Conservation (phyloP, 495 filamentous ascomycete genomes). For the Penicillium canescens region DNA sequence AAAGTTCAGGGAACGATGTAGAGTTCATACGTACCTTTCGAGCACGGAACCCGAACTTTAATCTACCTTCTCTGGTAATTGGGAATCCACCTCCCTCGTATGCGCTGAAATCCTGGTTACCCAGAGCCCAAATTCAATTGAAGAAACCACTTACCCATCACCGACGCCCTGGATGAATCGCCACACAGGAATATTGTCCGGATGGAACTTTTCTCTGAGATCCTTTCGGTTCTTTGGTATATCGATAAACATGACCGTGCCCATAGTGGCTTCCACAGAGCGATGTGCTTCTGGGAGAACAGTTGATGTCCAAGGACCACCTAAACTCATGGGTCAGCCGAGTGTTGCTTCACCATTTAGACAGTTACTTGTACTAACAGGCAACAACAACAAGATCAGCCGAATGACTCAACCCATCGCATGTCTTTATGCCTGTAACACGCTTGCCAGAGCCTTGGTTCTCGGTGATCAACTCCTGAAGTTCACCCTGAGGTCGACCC, state of each 20-base stretch:
- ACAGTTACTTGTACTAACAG: slow-evolving; percentile 4
- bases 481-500: slow-evolving; percentile 13
- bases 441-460: slow-evolving; percentile 1
- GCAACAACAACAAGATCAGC: slow-evolving; percentile 17
- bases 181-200: slow-evolving; percentile 16
- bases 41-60: slow-evolving; percentile 19
- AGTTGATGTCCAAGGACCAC: slow-evolving; percentile 16
- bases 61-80: slow-evolving; percentile 15
- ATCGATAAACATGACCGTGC: slow-evolving; percentile 15
- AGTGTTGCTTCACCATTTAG: too few relatives aligned
- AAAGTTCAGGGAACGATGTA: not conserved
- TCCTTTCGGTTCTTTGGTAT: slow-evolving; percentile 10
- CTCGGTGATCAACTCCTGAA: slow-evolving; percentile 6
- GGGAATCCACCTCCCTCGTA: slow-evolving; percentile 22
- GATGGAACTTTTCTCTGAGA: slow-evolving; percentile 12
- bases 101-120: not conserved
- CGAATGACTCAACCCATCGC: slow-evolving; percentile 13
- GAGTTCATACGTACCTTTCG: slow-evolving; percentile 8
- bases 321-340: not conserved
- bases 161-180: slow-evolving; percentile 15
- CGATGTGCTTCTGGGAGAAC: slow-evolving; percentile 13
- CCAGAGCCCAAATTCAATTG: not conserved
- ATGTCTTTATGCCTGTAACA: slow-evolving; percentile 12
- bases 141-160: slow-evolving; percentile 10
- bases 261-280: slow-evolving; percentile 16